phyloP scores from a whole-genome alignment of 768 basidiomycete species.

The Psilocybe azurescens region DNA sequence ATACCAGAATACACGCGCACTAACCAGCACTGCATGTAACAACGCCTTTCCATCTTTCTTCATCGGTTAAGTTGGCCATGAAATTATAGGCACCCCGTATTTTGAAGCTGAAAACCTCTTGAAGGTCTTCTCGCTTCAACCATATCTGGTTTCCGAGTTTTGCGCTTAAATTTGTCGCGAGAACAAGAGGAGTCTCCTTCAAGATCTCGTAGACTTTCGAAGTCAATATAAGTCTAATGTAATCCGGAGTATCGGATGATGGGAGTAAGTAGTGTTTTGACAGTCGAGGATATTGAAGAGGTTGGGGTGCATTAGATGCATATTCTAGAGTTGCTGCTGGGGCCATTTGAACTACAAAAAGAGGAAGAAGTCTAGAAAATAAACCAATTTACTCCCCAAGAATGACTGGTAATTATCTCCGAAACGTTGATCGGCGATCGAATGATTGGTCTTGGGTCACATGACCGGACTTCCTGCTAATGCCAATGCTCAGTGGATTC shows the following conservation, averaged over 20 bases:
- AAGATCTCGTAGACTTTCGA: constrained; percentile 90
- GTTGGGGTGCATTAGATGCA: constrained; percentile 70
- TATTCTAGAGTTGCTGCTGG: constrained; percentile 67
- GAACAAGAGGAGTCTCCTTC: constrained; percentile 88
- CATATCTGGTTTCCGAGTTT: constrained; percentile 93
- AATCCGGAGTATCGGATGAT: constrained; percentile 77
- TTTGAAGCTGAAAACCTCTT: constrained; percentile 99
- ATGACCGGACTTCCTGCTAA: neutral
- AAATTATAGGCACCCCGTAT: constrained; percentile 98
- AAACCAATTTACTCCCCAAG: constrained; percentile 5
- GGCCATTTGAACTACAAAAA: constrained; percentile 36
- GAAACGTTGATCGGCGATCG: neutral
- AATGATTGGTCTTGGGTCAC: constrained; percentile 11
- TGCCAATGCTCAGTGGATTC: too few species aligned
- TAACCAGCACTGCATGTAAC: constrained; percentile 97
- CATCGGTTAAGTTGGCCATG: constrained; percentile 87
- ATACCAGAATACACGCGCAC: constrained; percentile 53
- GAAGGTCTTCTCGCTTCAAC: constrained; percentile 97
- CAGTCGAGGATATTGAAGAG: constrained; percentile 70
- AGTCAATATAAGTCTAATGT: constrained; percentile 87
- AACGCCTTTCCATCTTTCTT: constrained; percentile 97
- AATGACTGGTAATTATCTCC: neutral
- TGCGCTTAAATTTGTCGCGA: constrained; percentile 84
- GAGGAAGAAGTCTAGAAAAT: constrained; percentile 1
- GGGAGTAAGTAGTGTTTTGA: constrained; percentile 67